These are phyloP conservation scores for Amylocarpus encephaloides DNA, from an alignment of 2,329 filamentous ascomycete species.

Conservation along the genomic window DNA sequence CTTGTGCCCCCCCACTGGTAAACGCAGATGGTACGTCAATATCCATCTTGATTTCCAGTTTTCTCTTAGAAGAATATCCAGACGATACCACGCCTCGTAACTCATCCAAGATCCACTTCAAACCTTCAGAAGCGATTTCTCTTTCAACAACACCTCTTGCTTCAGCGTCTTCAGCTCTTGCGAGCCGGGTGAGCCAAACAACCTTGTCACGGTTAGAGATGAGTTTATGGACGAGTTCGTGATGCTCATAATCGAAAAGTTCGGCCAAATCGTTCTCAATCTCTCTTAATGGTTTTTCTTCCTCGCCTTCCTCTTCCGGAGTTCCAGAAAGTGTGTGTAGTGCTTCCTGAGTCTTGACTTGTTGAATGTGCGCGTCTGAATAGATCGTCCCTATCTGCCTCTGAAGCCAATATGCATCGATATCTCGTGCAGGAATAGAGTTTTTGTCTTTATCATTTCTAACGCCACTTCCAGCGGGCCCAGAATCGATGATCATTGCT, in stretches of 20 bases:
- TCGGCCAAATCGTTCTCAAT: constrained; percentile 99
- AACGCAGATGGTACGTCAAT: constrained; percentile 66
- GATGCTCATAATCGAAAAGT: constrained; percentile 94
- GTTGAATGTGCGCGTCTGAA: constrained; percentile 84
- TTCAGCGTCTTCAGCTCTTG: constrained; percentile 72
- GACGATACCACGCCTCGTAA: constrained; percentile 65
- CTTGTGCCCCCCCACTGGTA: constrained; percentile 41
- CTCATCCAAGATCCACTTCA: constrained; percentile 82
- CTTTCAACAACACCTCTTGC: constrained; percentile 73
- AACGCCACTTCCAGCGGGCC: constrained; percentile 41
- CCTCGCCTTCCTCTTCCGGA: constrained; percentile 66
- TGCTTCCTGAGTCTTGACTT: constrained; percentile 83
- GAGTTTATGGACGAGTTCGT: constrained; percentile 84
- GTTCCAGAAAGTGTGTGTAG: constrained; percentile 76
- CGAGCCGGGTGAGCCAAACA: constrained; percentile 88
- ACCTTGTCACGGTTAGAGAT: constrained; percentile 91
- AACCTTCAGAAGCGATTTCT: constrained; percentile 84
- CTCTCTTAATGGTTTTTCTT: constrained; percentile 80
- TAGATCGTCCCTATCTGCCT: constrained; percentile 85
- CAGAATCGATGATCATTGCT: constrained; percentile 78
- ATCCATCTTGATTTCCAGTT: constrained; percentile 92
- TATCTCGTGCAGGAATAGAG: constrained; percentile 74
- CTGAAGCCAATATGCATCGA: constrained; percentile 97
- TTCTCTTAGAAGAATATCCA: constrained; percentile 50
- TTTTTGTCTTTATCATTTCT: constrained; percentile 48